phyloP scores from a whole-genome alignment of 768 basidiomycete genomes.

The Leccinum subgranulosum region DNA sequence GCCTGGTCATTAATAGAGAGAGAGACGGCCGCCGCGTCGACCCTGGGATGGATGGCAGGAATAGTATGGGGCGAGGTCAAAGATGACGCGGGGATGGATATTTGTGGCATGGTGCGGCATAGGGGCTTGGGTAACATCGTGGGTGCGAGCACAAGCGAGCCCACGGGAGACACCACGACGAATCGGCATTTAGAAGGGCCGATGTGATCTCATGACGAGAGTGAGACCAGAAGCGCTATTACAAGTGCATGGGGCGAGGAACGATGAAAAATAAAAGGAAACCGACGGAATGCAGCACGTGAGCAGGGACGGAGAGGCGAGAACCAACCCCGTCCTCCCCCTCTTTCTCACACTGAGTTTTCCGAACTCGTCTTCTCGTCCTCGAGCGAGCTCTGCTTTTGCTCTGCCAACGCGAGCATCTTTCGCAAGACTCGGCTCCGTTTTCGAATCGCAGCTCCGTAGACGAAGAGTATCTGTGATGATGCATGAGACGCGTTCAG shows the following conservation, averaged over 20 bases:
- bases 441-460: constrained; percentile 31
- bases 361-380: neutral
- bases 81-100: neutral
- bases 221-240: neutral
- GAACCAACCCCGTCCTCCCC: neutral
- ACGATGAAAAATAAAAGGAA: neutral
- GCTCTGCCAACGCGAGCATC: constrained; percentile 16
- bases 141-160: neutral
- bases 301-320: neutral
- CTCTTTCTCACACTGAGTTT: neutral
- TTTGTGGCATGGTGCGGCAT: neutral
- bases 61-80: neutral
- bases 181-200: neutral
- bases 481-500: neutral
- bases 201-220: neutral
- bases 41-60: neutral
- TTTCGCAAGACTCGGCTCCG: constrained; percentile 27
- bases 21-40: neutral
- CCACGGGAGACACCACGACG: neutral
- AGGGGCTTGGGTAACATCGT: neutral
- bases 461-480: constrained; percentile 29
- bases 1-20: neutral
- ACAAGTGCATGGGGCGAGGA: neutral
- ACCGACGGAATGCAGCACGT: neutral
- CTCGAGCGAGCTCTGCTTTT: neutral